These are phyloP conservation scores for Lolium multiflorum DNA, from an alignment of 176 grass and related monocot genomes.

Conservation along the genomic window DNA sequence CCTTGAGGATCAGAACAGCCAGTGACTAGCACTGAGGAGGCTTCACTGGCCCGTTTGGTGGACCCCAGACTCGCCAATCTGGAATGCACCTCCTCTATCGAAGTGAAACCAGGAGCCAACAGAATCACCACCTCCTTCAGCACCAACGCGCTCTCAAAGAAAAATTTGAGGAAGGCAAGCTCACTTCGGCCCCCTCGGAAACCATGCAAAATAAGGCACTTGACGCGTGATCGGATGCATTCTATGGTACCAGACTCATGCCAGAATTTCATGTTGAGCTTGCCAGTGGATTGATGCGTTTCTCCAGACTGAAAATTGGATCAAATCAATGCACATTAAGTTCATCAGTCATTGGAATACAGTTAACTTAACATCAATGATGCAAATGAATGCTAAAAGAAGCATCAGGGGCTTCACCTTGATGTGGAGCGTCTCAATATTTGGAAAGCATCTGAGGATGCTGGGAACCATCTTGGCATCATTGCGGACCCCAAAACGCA, in stretches of 20 bases:
- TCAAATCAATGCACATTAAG: not conserved
- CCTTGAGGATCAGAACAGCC: not conserved
- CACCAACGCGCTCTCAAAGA: not conserved
- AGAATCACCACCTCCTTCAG: not conserved
- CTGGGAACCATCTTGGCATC: slow-evolving; percentile 13
- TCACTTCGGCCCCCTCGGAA: not conserved
- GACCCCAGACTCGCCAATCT: not conserved
- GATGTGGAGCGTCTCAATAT: slow-evolving; percentile 9
- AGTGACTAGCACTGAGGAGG: not conserved
- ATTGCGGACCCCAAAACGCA: not conserved
- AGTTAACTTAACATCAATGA: too few relatives aligned
- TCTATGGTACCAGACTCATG: not conserved
- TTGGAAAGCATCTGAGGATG: not conserved
- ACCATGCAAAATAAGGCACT: not conserved
- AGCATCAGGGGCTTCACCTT: not conserved
- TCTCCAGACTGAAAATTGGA: not conserved
- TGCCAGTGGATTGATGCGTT: not conserved
- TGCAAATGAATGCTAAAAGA: not conserved
- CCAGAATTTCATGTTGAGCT: slow-evolving; percentile 6
- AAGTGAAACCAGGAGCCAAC: not conserved
- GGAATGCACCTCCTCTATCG: not conserved
- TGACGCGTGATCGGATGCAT: not conserved
- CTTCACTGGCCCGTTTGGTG: not conserved
- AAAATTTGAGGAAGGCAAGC: slow-evolving; percentile 1
- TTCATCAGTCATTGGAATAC: too few relatives aligned